Base-by-base conservation (phyloP, 208 protist genomes). In the Vickermania spadyakhi region DNA sequence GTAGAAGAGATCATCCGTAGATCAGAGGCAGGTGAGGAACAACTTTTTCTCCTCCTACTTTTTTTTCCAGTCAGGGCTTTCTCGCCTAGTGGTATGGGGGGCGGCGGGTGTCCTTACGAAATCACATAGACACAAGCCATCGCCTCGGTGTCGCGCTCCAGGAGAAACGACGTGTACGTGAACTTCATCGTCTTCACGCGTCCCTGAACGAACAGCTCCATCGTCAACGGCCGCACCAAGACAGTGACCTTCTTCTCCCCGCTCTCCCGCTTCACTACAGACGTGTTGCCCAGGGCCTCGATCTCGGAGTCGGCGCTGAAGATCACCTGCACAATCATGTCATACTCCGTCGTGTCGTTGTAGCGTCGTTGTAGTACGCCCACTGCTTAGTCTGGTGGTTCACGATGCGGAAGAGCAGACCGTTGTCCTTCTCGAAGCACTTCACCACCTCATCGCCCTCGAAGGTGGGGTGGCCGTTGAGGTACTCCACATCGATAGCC, bases 291-390 rank as follows among this genome's bases (percentile, higher is more conserved):
- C 2, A 90, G 69, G 18, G 79, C 56, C 5, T 67, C 58, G 36
- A 91, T 60, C 28, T 82, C 70, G 31, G 64, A 82, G 56, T 75
- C 64, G 42, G 69, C 30, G 68, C 74, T 66, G 36, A 92, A 92
- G 56, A 56, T 72, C 18, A 85, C 74, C 21, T 63, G 82, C 31
- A 92, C 62, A 65, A 86, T 72, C 55, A 92, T 83, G 45, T 92
- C 78, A 61, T 78, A 85, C 42, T 71, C 66, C 64, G 68, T 78
- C 28, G 77, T 78, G 67, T 92, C 85, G 66, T 84, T 92, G 71
- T 92, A 92, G 75, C 76, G 67, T 92, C 85, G 66, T 84, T 92
- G 71, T 92, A 92, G 75, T 77, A 89, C 22, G 75, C 81, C 79
- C 84, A 92, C 42, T 58, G 52, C 41, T 70, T 62, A 2, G 60